Base-by-base conservation (phyloP, 257 asterid genomes). In the Lycium ferocissimum region DNA sequence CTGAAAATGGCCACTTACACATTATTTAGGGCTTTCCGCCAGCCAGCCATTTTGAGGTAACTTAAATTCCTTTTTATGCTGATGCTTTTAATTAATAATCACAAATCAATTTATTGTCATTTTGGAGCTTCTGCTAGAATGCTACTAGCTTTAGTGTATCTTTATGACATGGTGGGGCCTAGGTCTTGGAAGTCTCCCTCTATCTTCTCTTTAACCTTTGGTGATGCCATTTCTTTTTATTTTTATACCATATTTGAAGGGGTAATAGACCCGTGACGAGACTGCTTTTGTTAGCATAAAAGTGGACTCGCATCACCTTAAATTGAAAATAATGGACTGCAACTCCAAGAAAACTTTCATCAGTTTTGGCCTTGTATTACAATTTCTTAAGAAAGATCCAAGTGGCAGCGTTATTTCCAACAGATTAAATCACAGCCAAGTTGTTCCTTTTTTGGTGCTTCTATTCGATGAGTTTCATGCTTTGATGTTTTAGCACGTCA, bases 41-140 rank as follows among this genome's bases (percentile, higher is more conserved):
- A 91, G 92, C 99, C 98, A 87, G 86, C 92, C 80, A 96, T 96
- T 85, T 86, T 92, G 87, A 92, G 99, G 99, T 96, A 92, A 91
- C 59, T 86, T 35, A 56, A 40, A 14, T 84, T 83, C 79, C 10
- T n/a, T 81, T 85, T 58, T 58, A 63, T 84, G 33, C 82, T 71
- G 53, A 76, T 85, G 57, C 38, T 82, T n/a, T 67, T 83, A 84
- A 79, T 22, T 22, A 53, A 62, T 69, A 83, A 17, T 85, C 49
- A 65, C 11, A 3, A n/a, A 53, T 63, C 63, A 63, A 63, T 43
- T 12, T 82, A 22, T 54, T 82, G 7, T 18, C 63, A 4, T 53
- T 14, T 65, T 45, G 85, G 53, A 65, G 51, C 53, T 82, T 65
- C 79, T 45, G 15, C 49, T 47, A 47, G 63, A 65, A 47, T 38